A percentile compares a stretch with the other conserved stretches of the same genome.
These are phyloP conservation scores for Rhynchospora pubera DNA, from an alignment of 176 grass and related monocot genomes.

Conservation along the genomic window DNA sequence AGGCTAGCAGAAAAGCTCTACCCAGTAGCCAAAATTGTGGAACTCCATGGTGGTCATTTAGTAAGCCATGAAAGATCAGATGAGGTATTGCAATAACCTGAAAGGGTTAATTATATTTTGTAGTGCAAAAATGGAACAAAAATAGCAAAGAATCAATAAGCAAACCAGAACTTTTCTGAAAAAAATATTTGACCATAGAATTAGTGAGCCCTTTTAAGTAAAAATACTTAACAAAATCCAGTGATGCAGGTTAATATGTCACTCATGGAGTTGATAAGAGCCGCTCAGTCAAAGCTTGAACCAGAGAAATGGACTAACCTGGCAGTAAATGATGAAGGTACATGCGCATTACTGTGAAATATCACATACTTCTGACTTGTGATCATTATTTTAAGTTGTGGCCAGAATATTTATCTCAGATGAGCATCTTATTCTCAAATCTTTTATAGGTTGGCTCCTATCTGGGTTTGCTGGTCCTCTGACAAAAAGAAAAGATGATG, in stretches of 20 bases:
- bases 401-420: background rate
- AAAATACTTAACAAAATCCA: background rate
- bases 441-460: slow-evolving; percentile 23
- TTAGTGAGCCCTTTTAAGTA: background rate
- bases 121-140: no score
- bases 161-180: background rate
- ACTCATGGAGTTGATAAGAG: slow-evolving; percentile 59
- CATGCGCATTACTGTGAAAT: background rate
- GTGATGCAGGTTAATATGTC: slow-evolving; percentile 52
- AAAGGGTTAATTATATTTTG: background rate
- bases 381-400: background rate
- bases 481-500: slow-evolving; percentile 17
- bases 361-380: background rate
- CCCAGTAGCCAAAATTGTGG: slow-evolving; percentile 55
- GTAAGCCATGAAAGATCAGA: slow-evolving; percentile 60
- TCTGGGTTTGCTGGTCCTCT: slow-evolving; percentile 4
- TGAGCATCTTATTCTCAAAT: background rate
- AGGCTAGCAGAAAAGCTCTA: slow-evolving; percentile 59
- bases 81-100: slow-evolving; percentile 33
- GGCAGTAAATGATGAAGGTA: slow-evolving; percentile 30
- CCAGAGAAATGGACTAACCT: slow-evolving; percentile 53
- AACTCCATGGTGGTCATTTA: slow-evolving; percentile 69
- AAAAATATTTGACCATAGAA: background rate
- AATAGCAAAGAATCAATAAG: background rate
- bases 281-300: slow-evolving; percentile 43